Conservation (phyloP, 2,329 filamentous ascomycete species). For the Aspergillus brunneoviolaceus region DNA sequence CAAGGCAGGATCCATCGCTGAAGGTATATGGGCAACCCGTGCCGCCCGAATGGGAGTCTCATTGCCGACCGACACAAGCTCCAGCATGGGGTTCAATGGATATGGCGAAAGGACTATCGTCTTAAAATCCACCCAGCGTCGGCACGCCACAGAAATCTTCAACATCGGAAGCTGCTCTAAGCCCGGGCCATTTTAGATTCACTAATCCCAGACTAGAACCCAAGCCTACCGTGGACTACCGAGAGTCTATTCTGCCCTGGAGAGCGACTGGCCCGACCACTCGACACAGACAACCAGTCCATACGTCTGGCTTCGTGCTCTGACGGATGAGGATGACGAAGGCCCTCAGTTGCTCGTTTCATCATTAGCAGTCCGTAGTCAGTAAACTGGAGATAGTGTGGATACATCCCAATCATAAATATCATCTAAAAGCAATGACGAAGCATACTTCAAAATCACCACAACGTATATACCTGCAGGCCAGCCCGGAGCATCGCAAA, state of each 20-base stretch:
- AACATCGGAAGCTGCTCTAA: not conserved
- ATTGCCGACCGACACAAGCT: not conserved
- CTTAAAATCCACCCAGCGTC: not conserved
- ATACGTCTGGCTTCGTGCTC: no score
- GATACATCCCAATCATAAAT: no score
- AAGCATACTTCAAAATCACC: not conserved
- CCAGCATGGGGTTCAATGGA: not conserved
- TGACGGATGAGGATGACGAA: no score
- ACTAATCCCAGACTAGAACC: not conserved
- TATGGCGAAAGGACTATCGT: not conserved
- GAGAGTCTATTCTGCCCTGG: not conserved
- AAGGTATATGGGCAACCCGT: conserved; percentile 21
- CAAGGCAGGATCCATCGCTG: not conserved
- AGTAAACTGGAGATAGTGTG: no score
- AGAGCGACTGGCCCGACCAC: not conserved
- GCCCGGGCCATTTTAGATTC: not conserved
- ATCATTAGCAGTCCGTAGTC: no score
- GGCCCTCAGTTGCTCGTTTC: no score
- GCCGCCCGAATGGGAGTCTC: not conserved
- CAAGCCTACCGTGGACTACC: not conserved
- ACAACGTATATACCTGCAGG: not conserved
- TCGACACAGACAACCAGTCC: not conserved
- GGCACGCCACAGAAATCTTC: not conserved
- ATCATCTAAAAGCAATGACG: no score
- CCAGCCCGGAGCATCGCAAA: not conserved